phyloP scores from a whole-genome alignment of 495 filamentous ascomycete species.

The Daldinia vernicosa region DNA sequence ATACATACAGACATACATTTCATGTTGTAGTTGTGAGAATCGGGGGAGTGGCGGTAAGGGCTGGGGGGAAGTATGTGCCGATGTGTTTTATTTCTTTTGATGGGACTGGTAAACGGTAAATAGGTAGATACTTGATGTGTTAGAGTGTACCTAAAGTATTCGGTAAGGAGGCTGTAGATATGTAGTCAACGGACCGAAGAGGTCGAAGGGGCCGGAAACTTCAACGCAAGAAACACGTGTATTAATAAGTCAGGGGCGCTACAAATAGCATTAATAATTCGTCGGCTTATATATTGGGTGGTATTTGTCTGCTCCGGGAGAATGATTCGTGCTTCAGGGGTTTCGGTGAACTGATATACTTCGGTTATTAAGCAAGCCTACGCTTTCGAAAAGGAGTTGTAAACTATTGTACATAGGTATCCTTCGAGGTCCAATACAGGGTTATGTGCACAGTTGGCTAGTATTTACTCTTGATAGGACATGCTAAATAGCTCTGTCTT shows the following conservation, averaged over 20 bases:
- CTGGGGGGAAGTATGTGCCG: not conserved
- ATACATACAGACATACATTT: too few species aligned
- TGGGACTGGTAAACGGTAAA: too few species aligned
- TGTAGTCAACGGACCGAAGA: not conserved
- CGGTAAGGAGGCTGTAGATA: not conserved
- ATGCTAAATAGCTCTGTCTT: not conserved
- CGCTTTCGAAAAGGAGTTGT: not conserved
- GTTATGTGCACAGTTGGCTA: not conserved
- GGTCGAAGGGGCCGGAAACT: not conserved
- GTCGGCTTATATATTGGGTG: not conserved
- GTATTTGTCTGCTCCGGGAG: not conserved
- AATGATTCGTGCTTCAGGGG: not conserved
- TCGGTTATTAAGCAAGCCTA: not conserved
- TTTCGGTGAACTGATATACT: conserved; percentile 1
- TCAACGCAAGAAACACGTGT: not conserved
- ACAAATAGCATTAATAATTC: not conserved
- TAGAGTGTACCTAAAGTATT: too few species aligned
- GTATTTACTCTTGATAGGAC: not conserved
- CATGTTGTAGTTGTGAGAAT: not conserved
- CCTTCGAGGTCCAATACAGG: not conserved
- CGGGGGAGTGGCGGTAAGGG: not conserved
- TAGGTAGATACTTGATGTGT: too few species aligned
- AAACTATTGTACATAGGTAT: not conserved
- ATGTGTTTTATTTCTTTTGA: not conserved
- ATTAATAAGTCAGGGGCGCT: not conserved